Conservation (phyloP, 192 early-diverging fungal species). For the Anaeromyces robustus region DNA sequence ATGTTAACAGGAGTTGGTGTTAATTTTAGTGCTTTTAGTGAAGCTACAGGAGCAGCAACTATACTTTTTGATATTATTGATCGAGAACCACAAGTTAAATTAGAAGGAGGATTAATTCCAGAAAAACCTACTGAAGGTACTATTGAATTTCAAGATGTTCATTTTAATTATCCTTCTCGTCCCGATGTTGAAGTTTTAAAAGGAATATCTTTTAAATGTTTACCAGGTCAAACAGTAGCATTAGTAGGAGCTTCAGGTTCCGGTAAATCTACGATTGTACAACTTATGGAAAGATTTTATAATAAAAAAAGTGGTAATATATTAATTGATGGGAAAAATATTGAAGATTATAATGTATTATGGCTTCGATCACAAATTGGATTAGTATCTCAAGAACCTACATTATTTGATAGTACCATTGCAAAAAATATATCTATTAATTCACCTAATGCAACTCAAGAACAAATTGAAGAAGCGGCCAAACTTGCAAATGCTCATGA, state of each 20-base stretch:
- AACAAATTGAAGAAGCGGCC: conserved; percentile 24
- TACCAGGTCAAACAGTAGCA: conserved; percentile 65
- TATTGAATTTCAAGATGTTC: conserved; percentile 59
- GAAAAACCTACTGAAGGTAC: conserved; percentile 26
- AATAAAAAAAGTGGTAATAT: conserved; percentile 34
- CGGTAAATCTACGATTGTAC: conserved; percentile 77
- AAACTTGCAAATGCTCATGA: conserved; percentile 58
- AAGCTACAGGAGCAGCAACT: conserved; percentile 63
- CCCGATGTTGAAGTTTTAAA: conserved; percentile 67
- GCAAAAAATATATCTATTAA: conserved; percentile 26
- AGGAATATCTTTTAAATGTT: conserved; percentile 32
- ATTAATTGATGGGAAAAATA: conserved; percentile 56
- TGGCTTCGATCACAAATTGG: conserved; percentile 78
- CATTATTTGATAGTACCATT: conserved; percentile 28
- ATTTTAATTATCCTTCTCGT: conserved; percentile 72
- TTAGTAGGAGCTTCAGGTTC: conserved; percentile 77
- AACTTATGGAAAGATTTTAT: conserved; percentile 79
- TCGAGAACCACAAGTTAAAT: conserved; percentile 52
- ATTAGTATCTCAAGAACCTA: conserved; percentile 81
- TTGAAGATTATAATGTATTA: conserved; percentile 58
- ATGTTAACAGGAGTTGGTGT: conserved; percentile 55
- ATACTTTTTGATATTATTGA: conserved; percentile 70
- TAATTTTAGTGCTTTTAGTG: conserved; percentile 54
- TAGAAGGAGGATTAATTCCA: not conserved
- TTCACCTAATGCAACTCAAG: conserved; percentile 30